These are phyloP conservation scores for Plenodomus biglobosus DNA, from an alignment of 2,329 filamentous ascomycete genomes.

Conservation along the genomic window DNA sequence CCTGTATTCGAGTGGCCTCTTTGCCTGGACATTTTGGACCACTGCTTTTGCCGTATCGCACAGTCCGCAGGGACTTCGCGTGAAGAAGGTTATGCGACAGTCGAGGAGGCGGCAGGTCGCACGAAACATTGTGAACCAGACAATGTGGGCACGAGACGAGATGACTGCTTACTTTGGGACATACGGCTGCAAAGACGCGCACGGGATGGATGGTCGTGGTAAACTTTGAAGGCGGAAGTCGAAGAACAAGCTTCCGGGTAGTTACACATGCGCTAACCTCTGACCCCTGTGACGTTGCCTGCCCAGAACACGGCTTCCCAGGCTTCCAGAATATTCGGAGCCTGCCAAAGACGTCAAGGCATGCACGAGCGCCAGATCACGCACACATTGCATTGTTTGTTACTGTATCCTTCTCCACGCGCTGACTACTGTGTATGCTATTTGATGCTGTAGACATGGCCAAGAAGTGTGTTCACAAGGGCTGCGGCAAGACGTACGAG, in stretches of 20 bases:
- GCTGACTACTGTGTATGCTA: conserved; percentile 1
- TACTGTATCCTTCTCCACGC: conserved; percentile 8
- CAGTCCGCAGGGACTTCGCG: conserved; percentile 69
- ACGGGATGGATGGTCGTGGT: too few relatives aligned
- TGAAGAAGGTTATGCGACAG: conserved; percentile 72
- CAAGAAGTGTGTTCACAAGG: conserved; percentile 93
- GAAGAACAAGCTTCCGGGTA: neutral
- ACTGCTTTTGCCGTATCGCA: conserved; percentile 69
- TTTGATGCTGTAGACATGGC: conserved; percentile 54
- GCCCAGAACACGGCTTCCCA: neutral
- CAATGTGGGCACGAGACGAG: conserved; percentile 1
- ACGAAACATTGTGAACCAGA: conserved; percentile 31
- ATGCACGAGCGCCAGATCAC: conserved; percentile 9
- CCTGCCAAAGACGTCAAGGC: conserved; percentile 17
- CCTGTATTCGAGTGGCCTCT: conserved; percentile 66
- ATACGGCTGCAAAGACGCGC: too few relatives aligned
- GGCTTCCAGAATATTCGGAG: conserved; percentile 44
- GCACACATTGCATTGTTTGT: too few relatives aligned
- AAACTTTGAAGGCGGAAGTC: too few relatives aligned
- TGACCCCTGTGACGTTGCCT: conserved; percentile 30
- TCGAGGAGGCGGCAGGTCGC: conserved; percentile 39
- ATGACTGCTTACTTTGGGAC: too few relatives aligned
- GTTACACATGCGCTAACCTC: conserved; percentile 12
- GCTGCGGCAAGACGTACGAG: conserved; percentile 85
- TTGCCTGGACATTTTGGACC: conserved; percentile 68